phyloP scores from a whole-genome alignment of 805 yeast genomes.

The Lachancea nothofagi region DNA sequence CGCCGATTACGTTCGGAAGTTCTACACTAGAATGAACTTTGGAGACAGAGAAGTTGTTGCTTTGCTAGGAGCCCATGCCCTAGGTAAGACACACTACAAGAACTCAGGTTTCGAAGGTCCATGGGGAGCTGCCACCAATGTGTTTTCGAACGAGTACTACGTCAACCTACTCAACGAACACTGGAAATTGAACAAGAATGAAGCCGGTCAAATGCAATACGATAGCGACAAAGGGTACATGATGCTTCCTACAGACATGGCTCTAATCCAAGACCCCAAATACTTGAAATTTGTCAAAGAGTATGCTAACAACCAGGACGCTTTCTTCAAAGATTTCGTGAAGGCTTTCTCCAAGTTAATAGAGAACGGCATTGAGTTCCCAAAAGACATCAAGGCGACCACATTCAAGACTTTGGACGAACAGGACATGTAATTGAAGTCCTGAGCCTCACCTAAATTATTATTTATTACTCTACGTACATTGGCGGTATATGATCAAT shows the following conservation, averaged over 20 bases:
- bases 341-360: constrained; percentile 62
- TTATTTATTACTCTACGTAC: too few species aligned
- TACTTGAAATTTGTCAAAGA: constrained; percentile 57
- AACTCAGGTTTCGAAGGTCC: constrained; percentile 83
- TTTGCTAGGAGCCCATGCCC: constrained; percentile 67
- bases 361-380: constrained; percentile 72
- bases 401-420: constrained; percentile 65
- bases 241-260: constrained; percentile 85
- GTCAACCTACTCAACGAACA: constrained; percentile 48
- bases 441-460: background rate
- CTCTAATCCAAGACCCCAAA: constrained; percentile 54
- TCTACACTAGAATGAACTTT: constrained; percentile 63
- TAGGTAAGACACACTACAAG: constrained; percentile 67
- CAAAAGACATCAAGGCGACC: constrained; percentile 40
- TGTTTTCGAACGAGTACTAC: constrained; percentile 70
- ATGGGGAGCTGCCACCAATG: constrained; percentile 79
- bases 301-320: constrained; percentile 61
- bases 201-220: constrained; percentile 54
- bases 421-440: constrained; percentile 33
- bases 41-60: constrained; percentile 69
- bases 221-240: constrained; percentile 61
- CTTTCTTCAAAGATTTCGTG: constrained; percentile 60
- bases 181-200: constrained; percentile 53
- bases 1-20: constrained; percentile 55
- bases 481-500: too few species aligned